Evolutionary conservation across 805 yeast genomes (phyloP), one percentile per base, ranked within the genome.

Genomic region (Kodamaea nitidulidarum): DNA sequence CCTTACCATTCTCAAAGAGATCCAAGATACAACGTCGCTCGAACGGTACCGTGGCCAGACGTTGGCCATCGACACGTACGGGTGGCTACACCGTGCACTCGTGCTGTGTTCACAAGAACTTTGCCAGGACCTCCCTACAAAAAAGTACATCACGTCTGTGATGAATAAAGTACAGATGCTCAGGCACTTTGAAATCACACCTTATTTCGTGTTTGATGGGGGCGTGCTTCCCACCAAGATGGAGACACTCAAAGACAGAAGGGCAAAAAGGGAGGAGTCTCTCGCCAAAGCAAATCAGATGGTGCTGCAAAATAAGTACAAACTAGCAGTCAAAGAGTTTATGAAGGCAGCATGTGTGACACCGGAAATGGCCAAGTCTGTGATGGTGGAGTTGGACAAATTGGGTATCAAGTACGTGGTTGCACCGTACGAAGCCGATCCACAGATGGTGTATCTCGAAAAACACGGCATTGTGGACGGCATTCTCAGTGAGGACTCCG

Each of bases 401-500:
- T 67, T 73, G 33, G 60, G 62, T 1, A 78, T 93, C 35, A 74
- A 71, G 43, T 91, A 76, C 51, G 76, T 93, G 6, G 98, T 93
- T 7, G 98, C 99, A 0, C 99, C 99, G 0, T 93, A 88, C 56
- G 99, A 93, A 63, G 98, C 98, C 0, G 99, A 93, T 58, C 84
- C 98, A 1, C 98, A 93, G 59, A 78, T 93, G 84, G 98, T 90
- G 7, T 88, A 81, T 52, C 70, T 93, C 31, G 98, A 91, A 55
- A 76, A 78, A 42, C 47, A 62, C 0, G 91, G 91, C 0, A 38
- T 78, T 1, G 91, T 88, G 4, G 83, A 88, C 45, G 98, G 91
- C 0, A 85, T 93, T 4, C 70, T 93, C 7, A 82, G 95, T 30
- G 99, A 93, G 55, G 99, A 93, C 56, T 88, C 97, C 0, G 99